phyloP scores from a whole-genome alignment of 2,329 filamentous ascomycete species.

The Esteya vermicola region DNA sequence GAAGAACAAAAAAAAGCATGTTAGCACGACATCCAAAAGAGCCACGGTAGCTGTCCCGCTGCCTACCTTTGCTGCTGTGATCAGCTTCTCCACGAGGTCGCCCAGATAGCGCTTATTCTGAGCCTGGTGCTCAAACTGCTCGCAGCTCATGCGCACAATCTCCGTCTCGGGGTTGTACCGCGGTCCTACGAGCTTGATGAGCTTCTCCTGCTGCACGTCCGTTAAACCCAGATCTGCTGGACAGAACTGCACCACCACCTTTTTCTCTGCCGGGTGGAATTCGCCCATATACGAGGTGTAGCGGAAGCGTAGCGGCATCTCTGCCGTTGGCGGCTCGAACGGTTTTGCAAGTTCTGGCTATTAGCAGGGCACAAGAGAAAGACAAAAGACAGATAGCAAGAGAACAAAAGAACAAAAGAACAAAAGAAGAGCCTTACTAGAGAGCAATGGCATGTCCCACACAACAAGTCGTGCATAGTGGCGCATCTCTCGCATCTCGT shows the following conservation, averaged over 20 bases:
- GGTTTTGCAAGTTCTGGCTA: slow-evolving; percentile 63
- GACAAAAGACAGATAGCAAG: background rate
- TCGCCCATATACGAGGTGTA: slow-evolving; percentile 97
- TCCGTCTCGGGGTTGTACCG: slow-evolving; percentile 80
- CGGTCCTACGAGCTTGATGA: slow-evolving; percentile 73
- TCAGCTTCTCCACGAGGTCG: slow-evolving; percentile 58
- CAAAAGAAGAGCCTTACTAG: slow-evolving; percentile 44
- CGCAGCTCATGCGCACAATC: slow-evolving; percentile 78
- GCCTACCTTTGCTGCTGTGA: slow-evolving; percentile 56
- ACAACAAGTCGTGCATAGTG: slow-evolving; percentile 77
- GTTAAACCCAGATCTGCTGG: slow-evolving; percentile 59
- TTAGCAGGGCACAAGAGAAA: slow-evolving; percentile 8
- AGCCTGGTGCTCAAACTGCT: slow-evolving; percentile 74
- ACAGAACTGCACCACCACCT: slow-evolving; percentile 86
- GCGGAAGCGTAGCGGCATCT: slow-evolving; percentile 75
- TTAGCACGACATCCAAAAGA: background rate
- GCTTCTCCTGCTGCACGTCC: slow-evolving; percentile 55
- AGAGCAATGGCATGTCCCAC: slow-evolving; percentile 90
- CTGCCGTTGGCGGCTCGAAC: slow-evolving; percentile 54
- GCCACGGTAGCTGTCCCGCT: background rate
- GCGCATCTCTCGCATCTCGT: slow-evolving; percentile 75
- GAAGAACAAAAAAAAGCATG: no score
- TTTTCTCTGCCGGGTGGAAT: slow-evolving; percentile 75
- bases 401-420: slow-evolving; percentile 9
- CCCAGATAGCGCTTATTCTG: slow-evolving; percentile 95